These are phyloP conservation scores for Globisporangium solare DNA, from an alignment of 352 stramenopile genomes.

Conservation along the genomic window DNA sequence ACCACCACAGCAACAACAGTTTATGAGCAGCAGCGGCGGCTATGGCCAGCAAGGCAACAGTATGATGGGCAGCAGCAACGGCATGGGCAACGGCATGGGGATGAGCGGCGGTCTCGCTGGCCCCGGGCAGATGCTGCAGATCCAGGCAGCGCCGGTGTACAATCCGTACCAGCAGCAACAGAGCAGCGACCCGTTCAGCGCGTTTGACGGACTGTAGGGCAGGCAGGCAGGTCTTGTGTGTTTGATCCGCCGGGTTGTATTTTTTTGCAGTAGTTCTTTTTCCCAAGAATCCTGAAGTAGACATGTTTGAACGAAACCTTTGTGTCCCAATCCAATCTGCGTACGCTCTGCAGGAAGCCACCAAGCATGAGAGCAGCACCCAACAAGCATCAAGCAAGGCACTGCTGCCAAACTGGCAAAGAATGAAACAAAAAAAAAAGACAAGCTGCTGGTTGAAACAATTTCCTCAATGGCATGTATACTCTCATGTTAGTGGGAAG, in stretches of 20 bases:
- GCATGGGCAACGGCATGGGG: conserved; percentile 20
- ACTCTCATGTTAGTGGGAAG: not conserved
- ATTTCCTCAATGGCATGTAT: too few relatives aligned
- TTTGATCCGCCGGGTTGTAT: not conserved
- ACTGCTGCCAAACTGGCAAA: too few relatives aligned
- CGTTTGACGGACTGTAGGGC: conserved; percentile 68
- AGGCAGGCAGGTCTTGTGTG: too few relatives aligned
- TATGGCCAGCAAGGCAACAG: conserved; percentile 23
- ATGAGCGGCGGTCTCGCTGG: conserved; percentile 37
- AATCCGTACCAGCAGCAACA: conserved; percentile 51
- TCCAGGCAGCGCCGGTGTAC: conserved; percentile 48
- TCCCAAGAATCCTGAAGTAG: too few relatives aligned
- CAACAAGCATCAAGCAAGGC: too few relatives aligned
- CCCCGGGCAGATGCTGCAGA: conserved; percentile 63
- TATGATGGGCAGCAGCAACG: conserved; percentile 12
- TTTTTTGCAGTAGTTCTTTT: not conserved
- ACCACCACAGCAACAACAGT: conserved; percentile 33
- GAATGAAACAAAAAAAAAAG: not conserved
- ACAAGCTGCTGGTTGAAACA: not conserved
- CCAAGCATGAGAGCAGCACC: too few relatives aligned
- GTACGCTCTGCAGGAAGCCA: too few relatives aligned
- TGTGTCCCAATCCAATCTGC: too few relatives aligned
- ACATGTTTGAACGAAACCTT: too few relatives aligned
- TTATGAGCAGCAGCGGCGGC: conserved; percentile 30
- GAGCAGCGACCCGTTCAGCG: conserved; percentile 65